phyloP scores from a whole-genome alignment of 371 early-diverging fungal genomes.

The Basidiobolus meristosporus region DNA sequence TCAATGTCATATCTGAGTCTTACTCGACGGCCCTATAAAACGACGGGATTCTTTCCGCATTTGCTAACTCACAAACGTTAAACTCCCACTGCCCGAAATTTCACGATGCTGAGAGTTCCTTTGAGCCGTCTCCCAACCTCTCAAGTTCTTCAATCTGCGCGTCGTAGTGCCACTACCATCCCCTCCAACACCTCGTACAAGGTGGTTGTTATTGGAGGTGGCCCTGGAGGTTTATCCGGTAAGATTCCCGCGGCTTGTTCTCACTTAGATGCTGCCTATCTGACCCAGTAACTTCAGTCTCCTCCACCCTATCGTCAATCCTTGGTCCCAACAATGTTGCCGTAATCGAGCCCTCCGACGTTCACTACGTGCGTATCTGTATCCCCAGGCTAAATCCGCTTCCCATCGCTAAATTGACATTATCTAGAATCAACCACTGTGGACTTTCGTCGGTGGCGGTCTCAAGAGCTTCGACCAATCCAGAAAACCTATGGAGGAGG shows the following conservation, averaged over 20 bases:
- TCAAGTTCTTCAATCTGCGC: too few species aligned
- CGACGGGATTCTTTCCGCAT: too few species aligned
- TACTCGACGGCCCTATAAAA: too few species aligned
- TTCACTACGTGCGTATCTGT: constrained; percentile 54
- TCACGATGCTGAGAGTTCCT: too few species aligned
- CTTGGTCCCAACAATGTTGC: constrained; percentile 53
- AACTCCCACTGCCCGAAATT: too few species aligned
- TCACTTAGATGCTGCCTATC: neutral
- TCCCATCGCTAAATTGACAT: neutral
- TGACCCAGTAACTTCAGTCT: constrained; percentile 20
- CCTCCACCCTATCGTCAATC: constrained; percentile 33
- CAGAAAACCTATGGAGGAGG: constrained; percentile 34
- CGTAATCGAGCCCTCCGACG: constrained; percentile 55
- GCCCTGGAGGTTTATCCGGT: constrained; percentile 42
- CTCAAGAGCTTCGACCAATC: constrained; percentile 57
- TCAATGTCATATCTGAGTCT: too few species aligned
- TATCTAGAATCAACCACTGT: constrained; percentile 64
- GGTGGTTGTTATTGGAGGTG: constrained; percentile 42
- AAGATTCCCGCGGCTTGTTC: neutral
- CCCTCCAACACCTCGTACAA: constrained; percentile 11
- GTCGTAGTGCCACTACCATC: too few species aligned
- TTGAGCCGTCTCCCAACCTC: too few species aligned
- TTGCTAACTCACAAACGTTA: too few species aligned
- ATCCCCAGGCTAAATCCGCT: neutral
- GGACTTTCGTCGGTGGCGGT: constrained; percentile 80